Percentiles rank a stretch among this genome's conserved stretches.
Conservation (phyloP, 2,329 filamentous ascomycete genomes). For the Calonectria crousiana region DNA sequence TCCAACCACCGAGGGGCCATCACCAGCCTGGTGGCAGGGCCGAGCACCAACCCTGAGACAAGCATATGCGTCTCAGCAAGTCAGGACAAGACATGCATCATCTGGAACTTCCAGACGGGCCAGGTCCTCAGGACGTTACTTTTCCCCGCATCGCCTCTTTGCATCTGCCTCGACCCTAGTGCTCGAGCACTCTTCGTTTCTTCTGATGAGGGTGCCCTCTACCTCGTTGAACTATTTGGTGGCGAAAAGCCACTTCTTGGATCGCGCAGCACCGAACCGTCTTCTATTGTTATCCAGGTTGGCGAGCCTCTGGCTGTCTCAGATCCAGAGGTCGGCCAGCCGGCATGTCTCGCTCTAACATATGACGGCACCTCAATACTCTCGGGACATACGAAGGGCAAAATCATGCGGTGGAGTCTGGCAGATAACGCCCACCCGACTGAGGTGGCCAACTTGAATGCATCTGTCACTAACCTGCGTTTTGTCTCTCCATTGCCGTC, state of each 20-base stretch:
- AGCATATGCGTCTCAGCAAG: conserved; percentile 88
- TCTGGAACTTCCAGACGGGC: conserved; percentile 92
- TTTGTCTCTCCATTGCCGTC: conserved; percentile 73
- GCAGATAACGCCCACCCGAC: conserved; percentile 76
- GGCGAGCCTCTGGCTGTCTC: conserved; percentile 66
- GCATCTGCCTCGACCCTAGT: conserved; percentile 82
- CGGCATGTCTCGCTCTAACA: conserved; percentile 77
- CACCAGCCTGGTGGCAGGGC: conserved; percentile 72
- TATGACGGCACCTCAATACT: conserved; percentile 86
- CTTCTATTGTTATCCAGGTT: conserved; percentile 69
- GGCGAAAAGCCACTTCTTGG: conserved; percentile 68
- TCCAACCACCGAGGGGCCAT: conserved; percentile 82
- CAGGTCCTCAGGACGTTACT: conserved; percentile 84
- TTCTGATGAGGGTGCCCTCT: conserved; percentile 84
- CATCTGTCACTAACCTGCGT: conserved; percentile 84
- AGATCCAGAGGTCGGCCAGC: conserved; percentile 73
- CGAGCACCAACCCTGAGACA: conserved; percentile 75
- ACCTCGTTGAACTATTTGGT: conserved; percentile 79
- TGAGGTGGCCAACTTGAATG: conserved; percentile 78
- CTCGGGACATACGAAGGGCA: conserved; percentile 85
- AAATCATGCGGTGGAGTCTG: conserved; percentile 84
- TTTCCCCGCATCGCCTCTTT: conserved; percentile 79
- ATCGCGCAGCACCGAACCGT: conserved; percentile 62
- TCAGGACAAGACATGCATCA: conserved; percentile 87
- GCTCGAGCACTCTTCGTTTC: conserved; percentile 86